Percentiles rank a stretch among this genome's conserved stretches.
These are phyloP conservation scores for Erucastrum elatum DNA, from an alignment of 345 rosid species.

Conservation along the genomic window DNA sequence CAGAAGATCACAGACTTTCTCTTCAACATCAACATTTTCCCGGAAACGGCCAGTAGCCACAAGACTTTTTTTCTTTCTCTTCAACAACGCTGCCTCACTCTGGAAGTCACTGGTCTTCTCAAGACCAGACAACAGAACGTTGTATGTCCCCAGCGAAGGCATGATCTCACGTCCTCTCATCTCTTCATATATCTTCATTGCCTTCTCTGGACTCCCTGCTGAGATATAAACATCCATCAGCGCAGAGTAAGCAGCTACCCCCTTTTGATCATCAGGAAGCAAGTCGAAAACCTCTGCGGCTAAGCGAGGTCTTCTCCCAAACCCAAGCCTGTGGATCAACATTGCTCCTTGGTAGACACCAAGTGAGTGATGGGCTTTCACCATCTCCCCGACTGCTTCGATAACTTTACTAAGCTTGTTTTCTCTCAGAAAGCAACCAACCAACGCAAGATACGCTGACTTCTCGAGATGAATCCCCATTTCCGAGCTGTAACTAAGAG, in stretches of 20 bases:
- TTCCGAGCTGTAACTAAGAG: conserved; percentile 58
- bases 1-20: conserved; percentile 69
- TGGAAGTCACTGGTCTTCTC: conserved; percentile 53
- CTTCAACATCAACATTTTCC: conserved; percentile 32
- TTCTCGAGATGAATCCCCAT: conserved; percentile 54
- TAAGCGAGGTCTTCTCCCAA: conserved; percentile 63
- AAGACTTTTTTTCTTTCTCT: conserved; percentile 66
- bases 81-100: conserved; percentile 46
- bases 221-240: conserved; percentile 63
- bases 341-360: conserved; percentile 64
- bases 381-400: conserved; percentile 56
- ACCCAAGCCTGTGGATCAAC: conserved; percentile 67
- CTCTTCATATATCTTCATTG: conserved; percentile 54
- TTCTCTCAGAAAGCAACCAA: conserved; percentile 57
- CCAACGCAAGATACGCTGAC: conserved; percentile 55
- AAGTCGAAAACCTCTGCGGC: conserved; percentile 64
- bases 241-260: conserved; percentile 71
- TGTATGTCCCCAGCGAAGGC: conserved; percentile 70
- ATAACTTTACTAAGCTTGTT: conserved; percentile 45
- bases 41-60: not conserved
- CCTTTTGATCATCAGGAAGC: conserved; percentile 59
- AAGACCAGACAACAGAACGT: conserved; percentile 67
- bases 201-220: conserved; percentile 75
- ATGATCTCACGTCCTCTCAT: conserved; percentile 55
- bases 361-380: conserved; percentile 53